phyloP scores from a whole-genome alignment of 2,329 filamentous ascomycete genomes.

The Pezicula rhizophila region DNA sequence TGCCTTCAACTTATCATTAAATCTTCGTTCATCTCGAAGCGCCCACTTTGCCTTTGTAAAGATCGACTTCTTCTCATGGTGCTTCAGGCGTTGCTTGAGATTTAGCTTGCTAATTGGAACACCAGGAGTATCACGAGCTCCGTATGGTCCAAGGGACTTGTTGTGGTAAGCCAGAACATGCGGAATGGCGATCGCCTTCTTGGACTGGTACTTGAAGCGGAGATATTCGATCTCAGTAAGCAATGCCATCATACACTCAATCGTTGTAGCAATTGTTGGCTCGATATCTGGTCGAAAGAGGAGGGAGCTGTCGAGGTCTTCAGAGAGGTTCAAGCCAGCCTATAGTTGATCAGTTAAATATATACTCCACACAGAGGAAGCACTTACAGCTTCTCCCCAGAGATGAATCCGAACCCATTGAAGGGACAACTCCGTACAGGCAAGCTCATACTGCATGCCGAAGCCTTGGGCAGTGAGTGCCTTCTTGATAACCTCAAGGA shows the following conservation, averaged over 20 bases:
- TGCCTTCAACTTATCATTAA: slow-evolving; percentile 15
- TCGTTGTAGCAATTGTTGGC: slow-evolving; percentile 11
- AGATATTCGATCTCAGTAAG: slow-evolving; percentile 16
- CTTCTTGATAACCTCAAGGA: slow-evolving; percentile 11
- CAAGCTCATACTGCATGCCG: slow-evolving; percentile 16
- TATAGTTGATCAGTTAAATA: slow-evolving; percentile 4
- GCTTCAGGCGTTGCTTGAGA: slow-evolving; percentile 11
- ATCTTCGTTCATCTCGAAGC: slow-evolving; percentile 15
- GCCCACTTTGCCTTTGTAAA: slow-evolving; percentile 17
- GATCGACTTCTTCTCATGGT: slow-evolving; percentile 18
- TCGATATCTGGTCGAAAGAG: slow-evolving; percentile 12
- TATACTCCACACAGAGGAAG: background rate
- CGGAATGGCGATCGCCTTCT: slow-evolving; percentile 2
- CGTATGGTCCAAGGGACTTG: slow-evolving; percentile 1
- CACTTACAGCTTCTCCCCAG: slow-evolving; percentile 18
- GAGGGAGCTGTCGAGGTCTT: slow-evolving; percentile 7
- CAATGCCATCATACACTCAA: slow-evolving; percentile 13
- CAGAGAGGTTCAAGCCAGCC: slow-evolving; percentile 13
- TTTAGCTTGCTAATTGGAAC: background rate
- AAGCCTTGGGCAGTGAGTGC: slow-evolving; percentile 16
- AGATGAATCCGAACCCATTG: slow-evolving; percentile 17
- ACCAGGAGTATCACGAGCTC: background rate
- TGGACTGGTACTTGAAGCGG: slow-evolving; percentile 16
- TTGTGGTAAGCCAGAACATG: background rate
- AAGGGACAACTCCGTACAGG: slow-evolving; percentile 17